phyloP scores from a whole-genome alignment of 129 eudicot genomes.

The Flaveria trinervia region DNA sequence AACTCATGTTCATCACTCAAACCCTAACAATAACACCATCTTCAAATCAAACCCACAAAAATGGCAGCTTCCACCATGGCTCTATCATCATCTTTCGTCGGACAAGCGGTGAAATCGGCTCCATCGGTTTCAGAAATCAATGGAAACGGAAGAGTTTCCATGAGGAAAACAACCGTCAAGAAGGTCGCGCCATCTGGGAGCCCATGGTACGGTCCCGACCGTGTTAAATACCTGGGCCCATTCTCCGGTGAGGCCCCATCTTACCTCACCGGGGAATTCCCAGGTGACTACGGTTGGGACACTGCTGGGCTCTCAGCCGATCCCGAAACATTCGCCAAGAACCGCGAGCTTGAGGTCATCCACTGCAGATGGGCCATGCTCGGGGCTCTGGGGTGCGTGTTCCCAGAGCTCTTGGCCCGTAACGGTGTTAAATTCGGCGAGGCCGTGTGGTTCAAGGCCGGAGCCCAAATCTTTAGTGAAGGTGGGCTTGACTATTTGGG shows the following conservation, averaged over 20 bases:
- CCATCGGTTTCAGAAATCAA: slow-evolving; percentile 29
- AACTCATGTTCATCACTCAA: slow-evolving; percentile 32
- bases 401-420: slow-evolving; percentile 47
- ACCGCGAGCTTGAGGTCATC: slow-evolving; percentile 49
- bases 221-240: slow-evolving; percentile 44
- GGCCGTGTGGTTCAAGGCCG: slow-evolving; percentile 49
- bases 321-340: slow-evolving; percentile 44
- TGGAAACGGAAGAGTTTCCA: slow-evolving; percentile 38
- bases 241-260: slow-evolving; percentile 46
- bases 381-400: slow-evolving; percentile 47
- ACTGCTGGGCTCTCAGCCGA: slow-evolving; percentile 45
- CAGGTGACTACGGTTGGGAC: slow-evolving; percentile 50
- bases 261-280: slow-evolving; percentile 44
- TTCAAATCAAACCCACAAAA: slow-evolving; percentile 24
- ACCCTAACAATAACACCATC: slow-evolving; percentile 1
- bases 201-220: slow-evolving; percentile 52
- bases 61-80: slow-evolving; percentile 50
- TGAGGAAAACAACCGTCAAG: slow-evolving; percentile 34
- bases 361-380: slow-evolving; percentile 66
- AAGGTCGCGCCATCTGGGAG: slow-evolving; percentile 39
- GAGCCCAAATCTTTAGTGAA: slow-evolving; percentile 48
- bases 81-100: slow-evolving; percentile 40
- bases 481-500: slow-evolving; percentile 51
- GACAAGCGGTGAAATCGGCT: slow-evolving; percentile 38
- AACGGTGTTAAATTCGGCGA: slow-evolving; percentile 46